Evolutionary conservation across 345 rosid species (phyloP), one percentile per base, ranked within the genome.

Genomic region (Melaleuca alternifolia): DNA sequence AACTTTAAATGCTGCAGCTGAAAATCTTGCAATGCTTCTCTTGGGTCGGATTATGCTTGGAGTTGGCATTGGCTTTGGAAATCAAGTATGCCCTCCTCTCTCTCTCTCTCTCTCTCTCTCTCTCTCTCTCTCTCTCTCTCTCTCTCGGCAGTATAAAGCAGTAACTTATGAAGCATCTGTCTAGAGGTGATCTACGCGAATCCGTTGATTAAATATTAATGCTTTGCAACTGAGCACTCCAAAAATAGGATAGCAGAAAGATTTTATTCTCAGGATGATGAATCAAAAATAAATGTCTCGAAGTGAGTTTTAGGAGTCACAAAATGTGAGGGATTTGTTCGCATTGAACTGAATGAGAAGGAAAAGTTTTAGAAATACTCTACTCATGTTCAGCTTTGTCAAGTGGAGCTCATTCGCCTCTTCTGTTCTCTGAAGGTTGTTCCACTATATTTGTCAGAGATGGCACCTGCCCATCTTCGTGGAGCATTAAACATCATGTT

Each of bases 401-500:
- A 37, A 71, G 33, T 52, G 54, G 26, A 83, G 48, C 50, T 48
- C 24, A n/a, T 37, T 51, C 11, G 14, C 59, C 14, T 59, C 83
- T 12, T 33, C 20, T 52, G 16, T 75, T 62, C 52, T 44, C 77
- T 85, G 84, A 77, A 97, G 98, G 98, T 96, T 54, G 96, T 97
- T 83, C 99, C 97, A 1, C 71, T 97, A 33, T 97, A 97, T 88
- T 87, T 97, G 86, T 97, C 99, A 33, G 98, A 95, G 90, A 96
- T 97, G 93, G 98, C 99, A 23, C 99, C 99, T 9, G 91, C 97
- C 21, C 99, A 95, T 93, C 96, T 97, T 7, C 91, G 98, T 90
- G 99, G 99, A 86, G 99, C 91, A 61, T 88, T 97, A 20, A 95
- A 96, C 91, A 97, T 96, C 94, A 90, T 96, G 99, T 97, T 97